Evolutionary conservation across 768 basidiomycete species (phyloP), one percentile per base, ranked within the genome.

Genomic region (Pleurotus pulmonarius): DNA sequence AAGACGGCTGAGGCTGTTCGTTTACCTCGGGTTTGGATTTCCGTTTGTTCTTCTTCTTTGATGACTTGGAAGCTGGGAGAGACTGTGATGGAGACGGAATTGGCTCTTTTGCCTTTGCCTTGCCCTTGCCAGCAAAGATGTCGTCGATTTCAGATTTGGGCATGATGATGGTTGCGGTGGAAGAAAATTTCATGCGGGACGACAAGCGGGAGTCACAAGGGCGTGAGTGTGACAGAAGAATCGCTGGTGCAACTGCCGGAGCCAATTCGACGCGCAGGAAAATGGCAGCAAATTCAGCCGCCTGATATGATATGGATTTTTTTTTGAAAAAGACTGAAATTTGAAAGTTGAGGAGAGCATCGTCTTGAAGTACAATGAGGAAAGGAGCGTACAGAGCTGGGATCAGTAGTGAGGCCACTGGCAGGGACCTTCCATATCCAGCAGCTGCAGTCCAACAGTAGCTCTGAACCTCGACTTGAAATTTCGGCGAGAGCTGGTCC

Each of bases 131-230:
- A 40, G 89, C 78, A 69, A 93, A 93, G 65, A 93, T 93, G 64
- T 82, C 83, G 78, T 93, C 91, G 68, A 93, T 93, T 80, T 92
- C 91, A 51, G 87, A 87, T 77, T 80, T 77, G 60, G 73, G 61
- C 75, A 78, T 75, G 65, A 46, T 24, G 29, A 46, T 44, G 41
- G 46, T 40, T 52, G 53, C 56, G 18, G 34, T 53, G 59, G 37
- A 39, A 15, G 18, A 26, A 49, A 56, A 38, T 44, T 56, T 58
- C 44, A 29, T 54, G 56, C 22, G 25, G 45, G 29, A 55, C 18
- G 48, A 39, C 44, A 44, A 51, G 29, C 29, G 29, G 22, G 18
- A n/a, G 61, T 63, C 56, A 62, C 59, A 44, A 4, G 51, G 43
- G 47, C 53, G 29, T 34, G 29, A 34, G 29, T 34, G 29, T 34